Conservation (phyloP, 352 stramenopile species). For the Phytophthora kernoviae region DNA sequence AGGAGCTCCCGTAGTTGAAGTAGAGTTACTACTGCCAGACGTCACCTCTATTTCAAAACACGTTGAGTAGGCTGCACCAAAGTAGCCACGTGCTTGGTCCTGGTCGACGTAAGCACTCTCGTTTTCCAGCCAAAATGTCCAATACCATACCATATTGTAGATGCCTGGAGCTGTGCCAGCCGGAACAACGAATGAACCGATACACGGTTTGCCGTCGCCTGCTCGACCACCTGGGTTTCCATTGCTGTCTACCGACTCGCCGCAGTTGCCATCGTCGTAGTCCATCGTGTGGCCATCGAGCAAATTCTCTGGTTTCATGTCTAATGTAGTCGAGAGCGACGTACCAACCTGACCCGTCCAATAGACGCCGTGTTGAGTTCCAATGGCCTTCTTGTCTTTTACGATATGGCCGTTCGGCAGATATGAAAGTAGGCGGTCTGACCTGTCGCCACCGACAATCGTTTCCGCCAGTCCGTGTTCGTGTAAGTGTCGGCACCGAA, state of each 20-base stretch:
- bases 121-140: slow-evolving; percentile 57
- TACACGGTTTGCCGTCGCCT: slow-evolving; percentile 54
- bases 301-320: slow-evolving; percentile 47
- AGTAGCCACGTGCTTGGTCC: slow-evolving; percentile 44
- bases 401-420: slow-evolving; percentile 49
- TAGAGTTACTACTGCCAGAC: slow-evolving; percentile 7
- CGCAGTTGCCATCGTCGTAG: slow-evolving; percentile 60
- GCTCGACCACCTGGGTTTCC: slow-evolving; percentile 45
- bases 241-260: slow-evolving; percentile 40
- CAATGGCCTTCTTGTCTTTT: slow-evolving; percentile 56
- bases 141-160: slow-evolving; percentile 66
- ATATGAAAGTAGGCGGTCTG: slow-evolving; percentile 47
- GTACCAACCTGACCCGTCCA: slow-evolving; percentile 40
- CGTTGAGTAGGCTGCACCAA: slow-evolving; percentile 55
- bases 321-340: slow-evolving; percentile 38
- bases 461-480: slow-evolving; percentile 48
- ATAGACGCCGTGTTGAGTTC: slow-evolving; percentile 51
- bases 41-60: slow-evolving; percentile 60
- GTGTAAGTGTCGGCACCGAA: slow-evolving; percentile 55
- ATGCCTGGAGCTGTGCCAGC: slow-evolving; percentile 35
- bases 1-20: not conserved
- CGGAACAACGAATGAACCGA: slow-evolving; percentile 49
- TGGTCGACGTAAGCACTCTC: slow-evolving; percentile 47
- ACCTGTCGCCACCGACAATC: slow-evolving; percentile 36
- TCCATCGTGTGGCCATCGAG: slow-evolving; percentile 42